Conservation (phyloP, 2,329 filamentous ascomycete species). For the Aspergillus sp. region DNA sequence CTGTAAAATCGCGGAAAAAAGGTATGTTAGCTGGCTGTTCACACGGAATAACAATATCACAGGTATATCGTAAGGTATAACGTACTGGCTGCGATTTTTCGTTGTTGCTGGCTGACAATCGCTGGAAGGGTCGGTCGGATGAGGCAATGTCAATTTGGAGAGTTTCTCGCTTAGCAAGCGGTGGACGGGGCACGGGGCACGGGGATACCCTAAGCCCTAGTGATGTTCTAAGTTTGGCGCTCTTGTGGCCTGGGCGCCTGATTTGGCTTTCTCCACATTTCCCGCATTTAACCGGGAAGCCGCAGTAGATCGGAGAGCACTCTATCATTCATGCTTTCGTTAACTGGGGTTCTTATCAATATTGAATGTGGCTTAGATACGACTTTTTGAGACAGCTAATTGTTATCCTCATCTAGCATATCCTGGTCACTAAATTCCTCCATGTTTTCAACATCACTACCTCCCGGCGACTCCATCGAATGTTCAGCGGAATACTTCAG, state of each 20-base stretch:
- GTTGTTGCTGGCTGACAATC: slow-evolving; percentile 45
- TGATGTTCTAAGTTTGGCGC: slow-evolving; percentile 3
- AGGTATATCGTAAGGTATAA: slow-evolving; percentile 19
- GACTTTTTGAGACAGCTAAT: neutral
- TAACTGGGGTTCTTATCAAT: neutral
- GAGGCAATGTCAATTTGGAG: slow-evolving; percentile 40
- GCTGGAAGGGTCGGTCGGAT: slow-evolving; percentile 37
- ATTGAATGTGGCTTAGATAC: neutral
- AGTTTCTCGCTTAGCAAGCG: slow-evolving; percentile 45
- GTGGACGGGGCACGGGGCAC: slow-evolving; percentile 25
- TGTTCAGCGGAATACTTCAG: slow-evolving; percentile 27
- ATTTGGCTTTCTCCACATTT: slow-evolving; percentile 15
- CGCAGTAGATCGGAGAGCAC: neutral
- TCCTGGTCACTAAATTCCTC: neutral
- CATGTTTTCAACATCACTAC: slow-evolving; percentile 2
- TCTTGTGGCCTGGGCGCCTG: neutral
- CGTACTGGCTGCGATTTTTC: slow-evolving; percentile 50
- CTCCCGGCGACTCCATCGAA: slow-evolving; percentile 16
- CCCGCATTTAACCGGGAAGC: neutral
- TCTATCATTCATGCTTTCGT: neutral
- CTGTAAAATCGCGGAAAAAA: slow-evolving; percentile 50
- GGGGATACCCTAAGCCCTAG: slow-evolving; percentile 43
- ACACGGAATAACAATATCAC: slow-evolving; percentile 14
- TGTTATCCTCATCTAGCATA: neutral
- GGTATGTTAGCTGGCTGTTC: slow-evolving; percentile 47